Conservation (phyloP, 331 rosid species). For the Cydonia oblonga region DNA sequence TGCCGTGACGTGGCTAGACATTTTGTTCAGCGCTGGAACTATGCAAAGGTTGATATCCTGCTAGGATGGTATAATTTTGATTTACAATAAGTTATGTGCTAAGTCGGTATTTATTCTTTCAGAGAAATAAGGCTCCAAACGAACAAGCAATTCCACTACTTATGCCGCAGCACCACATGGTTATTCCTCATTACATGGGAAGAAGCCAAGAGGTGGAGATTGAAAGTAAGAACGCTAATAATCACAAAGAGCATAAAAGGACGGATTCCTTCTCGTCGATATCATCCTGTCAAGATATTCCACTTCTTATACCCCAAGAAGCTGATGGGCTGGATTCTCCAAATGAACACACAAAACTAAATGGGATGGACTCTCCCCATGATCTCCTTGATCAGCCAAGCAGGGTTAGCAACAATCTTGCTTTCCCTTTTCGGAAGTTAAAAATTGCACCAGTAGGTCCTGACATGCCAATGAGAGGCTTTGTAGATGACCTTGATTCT, state of each 20-base stretch:
- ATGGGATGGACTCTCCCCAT: slow-evolving; percentile 23
- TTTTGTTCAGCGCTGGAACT: slow-evolving; percentile 99
- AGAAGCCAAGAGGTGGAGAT: slow-evolving; percentile 38
- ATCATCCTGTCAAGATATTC: slow-evolving; percentile 69
- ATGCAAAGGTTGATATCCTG: slow-evolving; percentile 64
- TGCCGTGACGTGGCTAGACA: slow-evolving; percentile 98
- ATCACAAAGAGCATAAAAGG: slow-evolving; percentile 21
- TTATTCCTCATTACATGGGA: slow-evolving; percentile 96
- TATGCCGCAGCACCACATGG: slow-evolving; percentile 99
- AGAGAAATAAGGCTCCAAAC: slow-evolving; percentile 97
- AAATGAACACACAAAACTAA: slow-evolving; percentile 30
- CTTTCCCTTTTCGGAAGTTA: slow-evolving; percentile 64
- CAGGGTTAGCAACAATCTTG: slow-evolving; percentile 30
- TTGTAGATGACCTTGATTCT: slow-evolving; percentile 66
- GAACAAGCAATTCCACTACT: slow-evolving; percentile 93
- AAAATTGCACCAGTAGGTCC: slow-evolving; percentile 47
- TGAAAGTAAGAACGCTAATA: slow-evolving; percentile 25
- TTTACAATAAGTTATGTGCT: slow-evolving; percentile 10
- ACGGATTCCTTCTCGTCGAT: slow-evolving; percentile 53
- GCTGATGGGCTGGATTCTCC: slow-evolving; percentile 36
- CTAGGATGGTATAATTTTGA: not conserved
- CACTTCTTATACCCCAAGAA: slow-evolving; percentile 81
- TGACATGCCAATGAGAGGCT: slow-evolving; percentile 79
- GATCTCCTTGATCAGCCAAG: slow-evolving; percentile 38
- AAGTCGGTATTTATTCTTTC: slow-evolving; percentile 5